These are phyloP conservation scores for Calonectria leucothoes DNA, from an alignment of 2,329 filamentous ascomycete genomes.

Conservation along the genomic window DNA sequence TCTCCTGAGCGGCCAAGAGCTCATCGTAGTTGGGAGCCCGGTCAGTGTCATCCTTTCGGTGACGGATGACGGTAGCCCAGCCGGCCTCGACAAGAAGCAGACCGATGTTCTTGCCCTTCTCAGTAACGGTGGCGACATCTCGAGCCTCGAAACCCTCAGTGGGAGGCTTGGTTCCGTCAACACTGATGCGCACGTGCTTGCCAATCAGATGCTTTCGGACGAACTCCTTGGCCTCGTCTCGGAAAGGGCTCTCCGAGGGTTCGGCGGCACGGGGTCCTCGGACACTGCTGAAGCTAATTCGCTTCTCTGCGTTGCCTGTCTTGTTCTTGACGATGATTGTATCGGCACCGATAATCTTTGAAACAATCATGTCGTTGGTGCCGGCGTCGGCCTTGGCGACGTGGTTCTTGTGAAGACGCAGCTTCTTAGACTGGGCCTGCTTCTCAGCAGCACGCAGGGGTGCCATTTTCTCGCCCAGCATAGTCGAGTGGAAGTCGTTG, in stretches of 20 bases:
- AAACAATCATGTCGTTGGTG: slow-evolving; percentile 84
- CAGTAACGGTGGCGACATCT: slow-evolving; percentile 89
- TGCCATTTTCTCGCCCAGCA: slow-evolving; percentile 91
- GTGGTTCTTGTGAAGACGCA: slow-evolving; percentile 85
- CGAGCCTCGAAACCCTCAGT: slow-evolving; percentile 92
- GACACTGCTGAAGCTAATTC: slow-evolving; percentile 91
- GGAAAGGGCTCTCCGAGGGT: slow-evolving; percentile 87
- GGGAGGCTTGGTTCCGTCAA: slow-evolving; percentile 92
- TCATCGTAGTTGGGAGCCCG: slow-evolving; percentile 95
- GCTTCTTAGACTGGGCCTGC: slow-evolving; percentile 79
- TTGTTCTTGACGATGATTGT: slow-evolving; percentile 90
- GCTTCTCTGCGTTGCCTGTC: slow-evolving; percentile 82
- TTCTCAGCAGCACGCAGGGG: slow-evolving; percentile 87
- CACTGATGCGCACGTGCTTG: slow-evolving; percentile 89
- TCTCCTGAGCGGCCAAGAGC: slow-evolving; percentile 81
- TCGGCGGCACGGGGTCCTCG: slow-evolving; percentile 92
- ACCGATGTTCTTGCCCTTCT: slow-evolving; percentile 88
- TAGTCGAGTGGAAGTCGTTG: slow-evolving; percentile 94
- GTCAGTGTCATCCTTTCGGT: slow-evolving; percentile 94
- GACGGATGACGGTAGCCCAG: slow-evolving; percentile 92
- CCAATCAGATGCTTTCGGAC: slow-evolving; percentile 93
- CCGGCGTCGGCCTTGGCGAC: slow-evolving; percentile 75
- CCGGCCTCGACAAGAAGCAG: slow-evolving; percentile 90
- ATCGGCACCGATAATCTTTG: slow-evolving; percentile 88
- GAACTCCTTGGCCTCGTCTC: slow-evolving; percentile 95